Conservation (phyloP, 176 grass and related monocot genomes). For the Phyllostachys edulis region DNA sequence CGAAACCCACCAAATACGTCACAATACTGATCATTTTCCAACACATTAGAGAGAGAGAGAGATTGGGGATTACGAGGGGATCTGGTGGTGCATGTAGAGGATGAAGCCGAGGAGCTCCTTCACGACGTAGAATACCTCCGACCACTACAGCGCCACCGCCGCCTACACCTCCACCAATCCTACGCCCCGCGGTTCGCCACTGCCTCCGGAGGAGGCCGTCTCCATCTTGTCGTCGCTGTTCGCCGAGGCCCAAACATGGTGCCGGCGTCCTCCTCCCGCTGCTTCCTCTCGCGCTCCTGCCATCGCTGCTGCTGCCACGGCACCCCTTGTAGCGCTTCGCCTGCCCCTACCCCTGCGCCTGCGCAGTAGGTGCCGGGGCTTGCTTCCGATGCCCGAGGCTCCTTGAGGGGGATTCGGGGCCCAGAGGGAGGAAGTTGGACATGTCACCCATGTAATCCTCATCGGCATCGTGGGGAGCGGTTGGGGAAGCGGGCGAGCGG, state of each 20-base stretch:
- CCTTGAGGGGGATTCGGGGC: too few species aligned
- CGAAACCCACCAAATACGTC: background rate
- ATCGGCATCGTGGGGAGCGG: too few species aligned
- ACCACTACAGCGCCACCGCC: conserved; percentile 46
- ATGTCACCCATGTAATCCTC: too few species aligned
- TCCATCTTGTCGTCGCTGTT: conserved; percentile 28
- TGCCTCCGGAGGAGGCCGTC: conserved; percentile 1
- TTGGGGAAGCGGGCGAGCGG: too few species aligned
- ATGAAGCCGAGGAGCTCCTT: conserved; percentile 94
- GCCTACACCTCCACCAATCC: conserved; percentile 53
- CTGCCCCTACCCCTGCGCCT: too few species aligned
- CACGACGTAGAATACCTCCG: conserved; percentile 80
- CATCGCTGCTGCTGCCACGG: too few species aligned
- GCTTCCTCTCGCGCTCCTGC: too few species aligned
- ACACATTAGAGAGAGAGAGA: background rate
- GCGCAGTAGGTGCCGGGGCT: too few species aligned
- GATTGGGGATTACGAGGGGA: conserved; percentile 58
- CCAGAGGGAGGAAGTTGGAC: too few species aligned
- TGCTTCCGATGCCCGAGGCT: too few species aligned
- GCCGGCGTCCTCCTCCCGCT: too few species aligned
- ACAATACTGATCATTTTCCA: background rate
- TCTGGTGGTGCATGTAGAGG: conserved; percentile 95
- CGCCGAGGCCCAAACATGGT: background rate
- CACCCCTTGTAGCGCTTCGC: too few species aligned
- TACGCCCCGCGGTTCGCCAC: background rate